Evolutionary conservation across 345 rosid genomes (phyloP), one percentile per base, ranked within the genome.

Genomic region (Brassica nigra): DNA sequence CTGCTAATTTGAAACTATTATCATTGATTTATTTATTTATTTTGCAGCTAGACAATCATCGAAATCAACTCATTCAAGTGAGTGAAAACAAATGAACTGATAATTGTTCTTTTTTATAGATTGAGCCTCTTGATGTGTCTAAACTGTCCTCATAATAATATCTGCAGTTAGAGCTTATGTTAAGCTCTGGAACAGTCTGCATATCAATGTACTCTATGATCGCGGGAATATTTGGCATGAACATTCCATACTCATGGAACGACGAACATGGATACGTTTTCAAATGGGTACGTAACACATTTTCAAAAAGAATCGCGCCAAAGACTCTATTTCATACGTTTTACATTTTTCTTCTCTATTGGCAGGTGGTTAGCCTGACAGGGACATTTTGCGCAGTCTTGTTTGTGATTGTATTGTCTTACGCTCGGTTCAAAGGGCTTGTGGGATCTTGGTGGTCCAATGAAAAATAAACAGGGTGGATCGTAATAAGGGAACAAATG

Each of bases 41-140:
- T 81, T 65, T 28, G 78, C 94, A 95, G 99, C 92, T 93, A 33
- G 98, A 95, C 86, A 95, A 90, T 78, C 96, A 91, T 83, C 87
- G 99, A 30, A 95, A 95, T 77, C 97, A 93, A 88, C 89, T 95
- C n/a, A 95, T 95, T 87, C 97, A 93, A 93, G 98, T 93, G 15
- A 73, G 78, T 70, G 52, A 39, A 67, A 74, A 52, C 3, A 8
- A 7, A 70, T n/a, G 5, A 74, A 64, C 16, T 18, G 29, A 23
- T n/a, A 31, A 8, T 3, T 4, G 2, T 27, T 39, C n/a, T 30
- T 30, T 30, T 16, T 30, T 11, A 54, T 57, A 28, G 62, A 58
- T 59, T 11, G 33, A 59, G 15, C 1, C 64, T 62, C 10, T 29
- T 76, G 8, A 57, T 27, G 44, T 1, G 42, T n/a, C 52, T 54